A percentile compares a stretch with the other conserved stretches of the same genome.
Conservation (phyloP, 495 filamentous ascomycete genomes). For the Neurospora hispaniola region DNA sequence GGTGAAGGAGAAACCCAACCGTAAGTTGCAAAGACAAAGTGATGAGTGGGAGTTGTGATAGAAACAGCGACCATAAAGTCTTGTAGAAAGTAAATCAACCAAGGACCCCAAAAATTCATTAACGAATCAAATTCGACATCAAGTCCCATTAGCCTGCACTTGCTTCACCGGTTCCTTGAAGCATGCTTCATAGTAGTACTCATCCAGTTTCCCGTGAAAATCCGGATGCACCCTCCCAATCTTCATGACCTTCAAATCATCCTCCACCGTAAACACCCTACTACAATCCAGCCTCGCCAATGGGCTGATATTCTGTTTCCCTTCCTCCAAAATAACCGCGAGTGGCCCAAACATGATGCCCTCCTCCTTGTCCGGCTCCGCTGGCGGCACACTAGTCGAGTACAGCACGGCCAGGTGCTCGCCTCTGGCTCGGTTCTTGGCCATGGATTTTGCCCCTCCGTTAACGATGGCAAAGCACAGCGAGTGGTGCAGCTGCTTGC, state of each 20-base stretch:
- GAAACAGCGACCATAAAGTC: no score
- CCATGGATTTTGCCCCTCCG: not conserved
- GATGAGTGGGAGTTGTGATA: not conserved
- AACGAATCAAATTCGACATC: not conserved
- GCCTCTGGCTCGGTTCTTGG: constrained; percentile 2
- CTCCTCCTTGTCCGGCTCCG: constrained; percentile 16
- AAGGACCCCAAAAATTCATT: not conserved
- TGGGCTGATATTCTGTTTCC: constrained; percentile 20
- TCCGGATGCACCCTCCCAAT: constrained; percentile 21
- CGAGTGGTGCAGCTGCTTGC: constrained; percentile 17
- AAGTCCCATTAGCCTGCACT: not conserved
- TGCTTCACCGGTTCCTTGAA: not conserved
- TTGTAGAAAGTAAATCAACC: not conserved
- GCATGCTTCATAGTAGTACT: constrained; percentile 16
- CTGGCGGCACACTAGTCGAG: constrained; percentile 10
- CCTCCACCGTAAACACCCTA: constrained; percentile 25
- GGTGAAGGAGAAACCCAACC: not conserved
- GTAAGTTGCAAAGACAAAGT: not conserved
- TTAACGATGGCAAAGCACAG: constrained; percentile 26
- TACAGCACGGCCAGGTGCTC: constrained; percentile 22
- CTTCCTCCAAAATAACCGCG: constrained; percentile 22
- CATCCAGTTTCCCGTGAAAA: constrained; percentile 12
- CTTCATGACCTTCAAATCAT: constrained; percentile 21
- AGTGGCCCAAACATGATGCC: constrained; percentile 15
- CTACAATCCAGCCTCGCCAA: constrained; percentile 22